Evolutionary conservation across 2,329 filamentous ascomycete genomes (phyloP).

Genomic region (Cordyceps sp.): DNA sequence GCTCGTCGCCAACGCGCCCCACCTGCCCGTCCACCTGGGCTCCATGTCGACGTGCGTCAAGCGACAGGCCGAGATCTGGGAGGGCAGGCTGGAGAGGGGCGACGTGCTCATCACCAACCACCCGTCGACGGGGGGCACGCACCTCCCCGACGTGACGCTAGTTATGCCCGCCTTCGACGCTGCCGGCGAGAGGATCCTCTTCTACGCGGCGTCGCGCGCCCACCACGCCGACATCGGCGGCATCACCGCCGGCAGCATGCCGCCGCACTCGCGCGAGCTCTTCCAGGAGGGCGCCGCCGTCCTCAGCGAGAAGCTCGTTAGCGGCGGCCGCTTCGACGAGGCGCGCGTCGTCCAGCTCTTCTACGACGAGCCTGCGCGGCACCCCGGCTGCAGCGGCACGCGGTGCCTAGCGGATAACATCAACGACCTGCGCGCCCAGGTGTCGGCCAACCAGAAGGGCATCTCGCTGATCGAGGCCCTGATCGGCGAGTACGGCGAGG

Average conservation of each 20-base stretch:
- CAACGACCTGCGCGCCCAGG: conserved; percentile 73
- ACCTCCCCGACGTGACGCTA: conserved; percentile 21
- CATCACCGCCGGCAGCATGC: conserved; percentile 71
- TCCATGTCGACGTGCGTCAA: conserved; percentile 67
- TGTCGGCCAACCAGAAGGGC: conserved; percentile 75
- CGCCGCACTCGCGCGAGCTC: conserved; percentile 51
- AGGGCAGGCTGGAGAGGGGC: conserved; percentile 18
- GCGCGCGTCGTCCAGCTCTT: conserved; percentile 55
- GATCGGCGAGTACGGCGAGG: conserved; percentile 56
- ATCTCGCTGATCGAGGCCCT: conserved; percentile 56
- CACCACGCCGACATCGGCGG: conserved; percentile 44
- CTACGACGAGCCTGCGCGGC: conserved; percentile 55
- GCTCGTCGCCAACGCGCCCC: conserved; percentile 58
- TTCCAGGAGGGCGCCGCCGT: conserved; percentile 50
- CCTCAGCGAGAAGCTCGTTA: conserved; percentile 54
- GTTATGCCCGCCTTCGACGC: conserved; percentile 18
- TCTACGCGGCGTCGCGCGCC: conserved; percentile 45
- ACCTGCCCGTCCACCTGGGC: conserved; percentile 60
- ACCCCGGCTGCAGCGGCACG: conserved; percentile 63
- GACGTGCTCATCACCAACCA: conserved; percentile 21
- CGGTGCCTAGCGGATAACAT: conserved; percentile 69
- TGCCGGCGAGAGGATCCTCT: conserved; percentile 20
- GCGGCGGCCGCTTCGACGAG: conserved; percentile 64
- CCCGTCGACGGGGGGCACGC: conserved; percentile 17
- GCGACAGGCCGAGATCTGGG: conserved; percentile 54